phyloP scores from a whole-genome alignment of 2,329 filamentous ascomycete species.

The Westerdykella aurantiaca region DNA sequence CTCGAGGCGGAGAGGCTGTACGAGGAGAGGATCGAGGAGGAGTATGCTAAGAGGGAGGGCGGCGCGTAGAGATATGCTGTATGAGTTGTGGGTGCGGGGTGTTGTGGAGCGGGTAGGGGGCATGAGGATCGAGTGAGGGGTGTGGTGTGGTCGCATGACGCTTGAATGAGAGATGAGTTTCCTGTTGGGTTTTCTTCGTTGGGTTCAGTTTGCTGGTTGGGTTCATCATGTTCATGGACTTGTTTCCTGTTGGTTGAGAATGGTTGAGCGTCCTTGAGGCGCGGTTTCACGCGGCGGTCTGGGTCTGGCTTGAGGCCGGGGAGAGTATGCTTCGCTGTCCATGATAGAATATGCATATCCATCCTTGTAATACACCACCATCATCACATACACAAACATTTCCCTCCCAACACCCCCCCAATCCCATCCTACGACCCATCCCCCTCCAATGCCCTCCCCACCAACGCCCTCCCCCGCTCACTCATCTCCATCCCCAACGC shows the following conservation, averaged over 20 bases:
- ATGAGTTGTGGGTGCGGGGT: slow-evolving; percentile 6
- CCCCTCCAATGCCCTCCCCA: slow-evolving; percentile 30
- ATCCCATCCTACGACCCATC: slow-evolving; percentile 2
- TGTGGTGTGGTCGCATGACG: no score
- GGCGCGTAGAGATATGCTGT: slow-evolving; percentile 14
- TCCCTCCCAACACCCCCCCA: not conserved
- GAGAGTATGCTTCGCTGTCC: not conserved
- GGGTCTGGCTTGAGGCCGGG: not conserved
- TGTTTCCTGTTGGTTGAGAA: no score
- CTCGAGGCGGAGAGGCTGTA: slow-evolving; percentile 31
- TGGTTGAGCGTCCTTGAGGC: no score
- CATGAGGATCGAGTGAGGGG: no score
- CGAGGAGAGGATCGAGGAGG: slow-evolving; percentile 37
- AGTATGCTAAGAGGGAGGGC: slow-evolving; percentile 37
- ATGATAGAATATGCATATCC: not conserved
- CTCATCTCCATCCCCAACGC: slow-evolving; percentile 33
- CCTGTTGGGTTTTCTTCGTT: no score
- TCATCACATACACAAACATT: not conserved
- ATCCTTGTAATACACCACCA: not conserved
- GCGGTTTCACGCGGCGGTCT: no score
- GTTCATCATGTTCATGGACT: no score
- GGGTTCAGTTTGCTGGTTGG: no score
- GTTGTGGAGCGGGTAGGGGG: not conserved
- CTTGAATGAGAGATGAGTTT: no score
- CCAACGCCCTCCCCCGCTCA: slow-evolving; percentile 23